These are phyloP conservation scores for Sporisorium exsertum DNA, from an alignment of 1,284 basidiomycete species.

Conservation along the genomic window DNA sequence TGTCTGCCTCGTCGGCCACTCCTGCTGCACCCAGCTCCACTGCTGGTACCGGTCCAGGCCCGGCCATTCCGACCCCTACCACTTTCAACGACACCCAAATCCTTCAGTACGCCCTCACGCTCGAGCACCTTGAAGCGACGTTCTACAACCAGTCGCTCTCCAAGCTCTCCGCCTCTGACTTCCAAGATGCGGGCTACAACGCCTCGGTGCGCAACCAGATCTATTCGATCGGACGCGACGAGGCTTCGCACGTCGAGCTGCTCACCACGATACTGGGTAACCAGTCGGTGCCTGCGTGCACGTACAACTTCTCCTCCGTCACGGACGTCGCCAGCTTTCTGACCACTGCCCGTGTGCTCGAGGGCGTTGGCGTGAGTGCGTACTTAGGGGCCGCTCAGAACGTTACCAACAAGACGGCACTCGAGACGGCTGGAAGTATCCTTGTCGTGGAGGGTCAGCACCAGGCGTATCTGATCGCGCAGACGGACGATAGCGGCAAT, in stretches of 20 bases:
- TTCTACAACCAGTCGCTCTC: conserved; percentile 55
- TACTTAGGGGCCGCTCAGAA: conserved; percentile 49
- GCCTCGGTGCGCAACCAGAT: conserved; percentile 44
- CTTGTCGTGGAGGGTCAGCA: conserved; percentile 73
- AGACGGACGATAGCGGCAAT: conserved; percentile 36
- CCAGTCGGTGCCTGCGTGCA: conserved; percentile 40
- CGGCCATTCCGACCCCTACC: conserved; percentile 1
- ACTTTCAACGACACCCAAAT: conserved; percentile 53
- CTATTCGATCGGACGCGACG: conserved; percentile 53
- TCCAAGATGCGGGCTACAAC: conserved; percentile 46
- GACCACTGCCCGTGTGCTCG: conserved; percentile 52
- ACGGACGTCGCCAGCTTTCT: conserved; percentile 50
- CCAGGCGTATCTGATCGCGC: conserved; percentile 70
- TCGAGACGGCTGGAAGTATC: conserved; percentile 61
- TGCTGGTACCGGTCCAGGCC: neutral
- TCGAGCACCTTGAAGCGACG: conserved; percentile 59
- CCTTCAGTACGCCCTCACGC: conserved; percentile 57
- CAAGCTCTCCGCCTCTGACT: conserved; percentile 37
- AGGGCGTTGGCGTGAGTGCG: conserved; percentile 46
- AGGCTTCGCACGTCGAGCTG: conserved; percentile 37
- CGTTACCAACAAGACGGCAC: conserved; percentile 39
- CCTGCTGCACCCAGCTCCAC: conserved; percentile 2
- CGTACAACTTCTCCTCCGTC: conserved; percentile 41
- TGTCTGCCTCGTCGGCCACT: neutral
- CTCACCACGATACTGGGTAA: conserved; percentile 39